Evolutionary conservation across 257 asterid species (phyloP).

Genomic region (Cruciata laevipes): DNA sequence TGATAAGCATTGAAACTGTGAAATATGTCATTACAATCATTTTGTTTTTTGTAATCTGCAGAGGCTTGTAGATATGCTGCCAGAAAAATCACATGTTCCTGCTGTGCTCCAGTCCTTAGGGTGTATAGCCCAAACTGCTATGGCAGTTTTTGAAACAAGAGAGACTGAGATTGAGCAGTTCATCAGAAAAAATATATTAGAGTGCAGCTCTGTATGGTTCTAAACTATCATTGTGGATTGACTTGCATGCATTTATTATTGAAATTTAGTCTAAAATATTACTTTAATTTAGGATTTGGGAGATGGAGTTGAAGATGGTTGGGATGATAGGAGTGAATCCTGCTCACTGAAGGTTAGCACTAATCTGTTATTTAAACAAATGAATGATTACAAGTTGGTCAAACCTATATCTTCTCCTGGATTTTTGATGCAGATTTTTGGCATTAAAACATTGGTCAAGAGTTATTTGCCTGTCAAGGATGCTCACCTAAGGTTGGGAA

Average conservation of each 20-base stretch:
- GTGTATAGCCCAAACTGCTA: constrained; percentile 95
- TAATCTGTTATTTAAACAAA: background rate
- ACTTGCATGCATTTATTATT: background rate
- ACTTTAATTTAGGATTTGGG: constrained; percentile 48
- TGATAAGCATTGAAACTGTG: background rate
- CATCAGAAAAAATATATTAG: constrained; percentile 66
- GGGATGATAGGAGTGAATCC: constrained; percentile 89
- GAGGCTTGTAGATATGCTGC: constrained; percentile 97
- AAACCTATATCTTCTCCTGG: background rate
- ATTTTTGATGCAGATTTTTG: constrained; percentile 60
- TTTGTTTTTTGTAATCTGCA: constrained; percentile 23
- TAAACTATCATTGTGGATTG: background rate
- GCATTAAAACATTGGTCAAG: constrained; percentile 87
- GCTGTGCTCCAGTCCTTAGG: constrained; percentile 98
- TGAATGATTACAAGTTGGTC: background rate
- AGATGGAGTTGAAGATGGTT: constrained; percentile 48
- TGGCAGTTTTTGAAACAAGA: constrained; percentile 97
- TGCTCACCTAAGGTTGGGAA: constrained; percentile 85
- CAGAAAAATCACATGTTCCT: constrained; percentile 80
- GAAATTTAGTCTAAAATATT: constrained; percentile 12
- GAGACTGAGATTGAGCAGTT: constrained; percentile 80
- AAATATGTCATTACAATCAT: background rate
- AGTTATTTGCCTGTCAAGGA: constrained; percentile 96
- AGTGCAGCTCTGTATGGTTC: constrained; percentile 62
- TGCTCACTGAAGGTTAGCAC: constrained; percentile 75